Base-by-base conservation (phyloP, 768 basidiomycete species). In the Erythrobasidium yunnanense region DNA sequence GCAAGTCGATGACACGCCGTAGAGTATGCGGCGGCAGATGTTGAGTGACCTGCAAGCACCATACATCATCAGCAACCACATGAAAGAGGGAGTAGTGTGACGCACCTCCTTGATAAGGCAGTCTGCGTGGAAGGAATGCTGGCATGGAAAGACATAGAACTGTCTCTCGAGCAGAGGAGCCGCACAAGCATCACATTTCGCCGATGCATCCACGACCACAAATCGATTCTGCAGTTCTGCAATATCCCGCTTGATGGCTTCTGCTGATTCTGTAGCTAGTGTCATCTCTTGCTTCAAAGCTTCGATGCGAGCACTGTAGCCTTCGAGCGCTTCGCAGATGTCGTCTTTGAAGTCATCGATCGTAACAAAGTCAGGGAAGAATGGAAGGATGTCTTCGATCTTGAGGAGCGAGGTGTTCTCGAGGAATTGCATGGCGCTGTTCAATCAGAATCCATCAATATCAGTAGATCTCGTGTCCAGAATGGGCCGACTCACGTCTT, bases 341-440 rank as follows among this genome's bases (percentile, higher is more conserved):
- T 97, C 93, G 71, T 93, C 88, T 76, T 99, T 99, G 82, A 99
- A 97, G 75, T 97, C 95, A 74, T 97, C 95, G 70, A 99, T 96
- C 66, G 96, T 88, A 13, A 93, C 90, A 74, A 99, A 99, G 77
- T 97, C 93, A 1, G 95, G 93, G 84, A 99, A 97, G 84, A 97
- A 99, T 4, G 95, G 95, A 18, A 99, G 79, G 68, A 99, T 95
- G 74, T 99, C 95, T 74, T 99, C 95, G 70, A 99, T 93, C 77
- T 96, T 96, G 74, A 99, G 83, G 34, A 97, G 78, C 71, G 89
- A 85, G 0, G 95, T 93, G 69, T 89, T 86, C 75, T 97, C 91
- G 71, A 97, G 80, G 79, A 99, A 96, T 22, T 83, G 84, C 90
- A 97, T 97, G 20, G 95, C 95, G 57, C 93, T 99, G 75, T 27